These are phyloP conservation scores for Lactifluus pinguis DNA, from an alignment of 768 basidiomycete genomes.

Conservation along the genomic window DNA sequence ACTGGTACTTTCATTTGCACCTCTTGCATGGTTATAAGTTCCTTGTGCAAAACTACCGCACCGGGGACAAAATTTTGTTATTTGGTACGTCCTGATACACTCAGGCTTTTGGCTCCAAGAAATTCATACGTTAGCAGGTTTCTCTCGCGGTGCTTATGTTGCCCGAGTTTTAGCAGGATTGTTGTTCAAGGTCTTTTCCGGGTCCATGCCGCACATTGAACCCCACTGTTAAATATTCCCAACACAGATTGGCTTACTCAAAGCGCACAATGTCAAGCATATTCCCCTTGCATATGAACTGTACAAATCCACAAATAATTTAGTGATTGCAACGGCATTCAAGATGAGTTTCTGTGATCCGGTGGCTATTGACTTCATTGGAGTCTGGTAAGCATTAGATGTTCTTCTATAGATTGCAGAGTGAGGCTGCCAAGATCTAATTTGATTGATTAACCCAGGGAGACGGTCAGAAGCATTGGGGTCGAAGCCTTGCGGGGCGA, in stretches of 20 bases:
- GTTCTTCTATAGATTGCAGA: not conserved
- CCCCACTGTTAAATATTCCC: constrained; percentile 23
- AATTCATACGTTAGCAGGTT: constrained; percentile 41
- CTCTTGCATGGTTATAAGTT: constrained; percentile 70
- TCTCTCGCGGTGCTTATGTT: constrained; percentile 64
- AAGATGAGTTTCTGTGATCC: constrained; percentile 59
- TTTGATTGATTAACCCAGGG: constrained; percentile 34
- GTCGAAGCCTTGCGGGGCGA: constrained; percentile 37
- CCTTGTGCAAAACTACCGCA: constrained; percentile 68
- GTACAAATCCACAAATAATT: constrained; percentile 36
- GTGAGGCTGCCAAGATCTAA: not conserved
- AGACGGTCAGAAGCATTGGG: constrained; percentile 74
- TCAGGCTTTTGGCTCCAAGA: too few relatives aligned
- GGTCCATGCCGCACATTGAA: too few relatives aligned
- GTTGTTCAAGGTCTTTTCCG: constrained; percentile 40
- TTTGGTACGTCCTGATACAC: constrained; percentile 40
- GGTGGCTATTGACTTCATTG: constrained; percentile 75
- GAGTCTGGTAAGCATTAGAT: constrained; percentile 49
- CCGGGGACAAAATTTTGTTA: constrained; percentile 65
- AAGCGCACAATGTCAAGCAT: constrained; percentile 58
- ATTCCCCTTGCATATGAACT: constrained; percentile 67
- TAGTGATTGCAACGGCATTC: constrained; percentile 46
- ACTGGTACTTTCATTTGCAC: constrained; percentile 67
- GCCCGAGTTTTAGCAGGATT: constrained; percentile 71
- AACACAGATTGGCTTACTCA: constrained; percentile 43